Conservation (phyloP, 768 basidiomycete genomes). For the Leccinum truebloodii region DNA sequence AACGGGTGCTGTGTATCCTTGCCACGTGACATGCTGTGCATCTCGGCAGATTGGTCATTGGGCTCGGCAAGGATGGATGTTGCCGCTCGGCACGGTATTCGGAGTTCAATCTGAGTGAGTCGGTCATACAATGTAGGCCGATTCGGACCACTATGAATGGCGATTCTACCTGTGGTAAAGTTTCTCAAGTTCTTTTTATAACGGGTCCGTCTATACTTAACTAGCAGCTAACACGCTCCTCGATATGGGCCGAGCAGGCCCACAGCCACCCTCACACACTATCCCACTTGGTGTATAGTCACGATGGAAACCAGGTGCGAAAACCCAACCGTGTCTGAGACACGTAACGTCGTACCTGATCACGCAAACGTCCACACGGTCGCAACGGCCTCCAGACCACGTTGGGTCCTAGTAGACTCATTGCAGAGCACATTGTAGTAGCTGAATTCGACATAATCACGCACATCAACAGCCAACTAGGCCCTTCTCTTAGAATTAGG, state of each 20-base stretch:
- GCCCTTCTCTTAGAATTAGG: not conserved
- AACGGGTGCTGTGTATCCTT: not conserved
- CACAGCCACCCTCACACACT: not conserved
- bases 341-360: not conserved
- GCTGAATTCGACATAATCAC: not conserved
- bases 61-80: too few species aligned
- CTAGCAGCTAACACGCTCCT: too few species aligned
- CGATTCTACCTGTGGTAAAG: too few species aligned
- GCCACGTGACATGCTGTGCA: constrained; percentile 9
- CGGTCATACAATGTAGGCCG: too few species aligned
- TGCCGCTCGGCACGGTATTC: too few species aligned
- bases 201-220: too few species aligned
- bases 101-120: too few species aligned
- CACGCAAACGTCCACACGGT: not conserved
- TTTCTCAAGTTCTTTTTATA: too few species aligned
- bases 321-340: not conserved
- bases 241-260: too few species aligned
- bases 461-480: not conserved
- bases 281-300: not conserved
- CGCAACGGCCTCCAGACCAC: not conserved
- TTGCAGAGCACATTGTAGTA: not conserved
- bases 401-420: not conserved
- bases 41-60: too few species aligned
- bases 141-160: too few species aligned
- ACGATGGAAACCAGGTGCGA: not conserved